Conservation (phyloP, 805 yeast genomes). For the Lipomyces spencermartinsiae region DNA sequence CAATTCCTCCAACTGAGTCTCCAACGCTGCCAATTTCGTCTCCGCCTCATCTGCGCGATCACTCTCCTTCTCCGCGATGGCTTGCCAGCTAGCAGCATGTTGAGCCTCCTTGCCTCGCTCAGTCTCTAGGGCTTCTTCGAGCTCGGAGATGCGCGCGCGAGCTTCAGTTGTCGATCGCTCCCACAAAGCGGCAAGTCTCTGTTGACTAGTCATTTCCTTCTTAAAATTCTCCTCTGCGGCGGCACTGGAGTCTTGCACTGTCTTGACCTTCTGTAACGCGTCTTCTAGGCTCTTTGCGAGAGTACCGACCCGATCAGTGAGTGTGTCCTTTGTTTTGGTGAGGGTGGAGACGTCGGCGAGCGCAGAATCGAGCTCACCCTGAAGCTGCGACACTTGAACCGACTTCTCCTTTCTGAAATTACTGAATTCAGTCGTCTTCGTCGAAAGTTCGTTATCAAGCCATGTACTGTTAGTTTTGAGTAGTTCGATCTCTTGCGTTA, state of each 20-base stretch:
- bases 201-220: slow-evolving; percentile 66
- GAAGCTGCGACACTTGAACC: slow-evolving; percentile 45
- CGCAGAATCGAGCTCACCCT: slow-evolving; percentile 49
- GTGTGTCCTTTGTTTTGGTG: slow-evolving; percentile 44
- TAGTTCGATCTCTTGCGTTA: slow-evolving; percentile 53
- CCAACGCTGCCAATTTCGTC: slow-evolving; percentile 53
- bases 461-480: slow-evolving; percentile 51
- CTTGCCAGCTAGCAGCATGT: slow-evolving; percentile 47
- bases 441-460: slow-evolving; percentile 51
- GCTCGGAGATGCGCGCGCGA: slow-evolving; percentile 56
- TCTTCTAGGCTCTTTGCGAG: slow-evolving; percentile 52
- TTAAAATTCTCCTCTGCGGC: slow-evolving; percentile 57
- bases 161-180: slow-evolving; percentile 61
- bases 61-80: slow-evolving; percentile 49
- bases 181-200: slow-evolving; percentile 63
- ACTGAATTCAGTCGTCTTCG: slow-evolving; percentile 46
- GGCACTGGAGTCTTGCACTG: slow-evolving; percentile 53
- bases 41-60: slow-evolving; percentile 49
- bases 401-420: slow-evolving; percentile 45
- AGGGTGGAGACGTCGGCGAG: slow-evolving; percentile 46
- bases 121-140: slow-evolving; percentile 57
- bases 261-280: slow-evolving; percentile 54
- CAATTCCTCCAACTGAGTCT: slow-evolving; percentile 48
- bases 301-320: slow-evolving; percentile 49
- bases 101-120: slow-evolving; percentile 51